Evolutionary conservation across 495 filamentous ascomycete species (phyloP).

Genomic region (Neurospora pannonica): DNA sequence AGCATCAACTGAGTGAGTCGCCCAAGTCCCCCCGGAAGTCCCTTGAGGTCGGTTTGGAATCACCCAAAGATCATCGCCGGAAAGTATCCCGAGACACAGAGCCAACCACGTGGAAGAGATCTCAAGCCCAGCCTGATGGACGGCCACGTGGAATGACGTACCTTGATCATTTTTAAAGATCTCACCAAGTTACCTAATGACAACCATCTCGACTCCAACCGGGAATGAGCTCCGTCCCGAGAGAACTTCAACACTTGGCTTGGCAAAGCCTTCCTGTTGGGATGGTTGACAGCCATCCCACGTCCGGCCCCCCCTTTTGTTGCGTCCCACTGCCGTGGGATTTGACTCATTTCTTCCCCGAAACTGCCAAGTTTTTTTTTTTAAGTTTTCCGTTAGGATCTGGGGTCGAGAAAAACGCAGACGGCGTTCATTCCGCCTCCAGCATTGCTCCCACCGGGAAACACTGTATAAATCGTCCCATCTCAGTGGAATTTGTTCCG

Average conservation of each 20-base stretch:
- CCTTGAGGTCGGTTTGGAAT: background rate
- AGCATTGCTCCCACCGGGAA: background rate
- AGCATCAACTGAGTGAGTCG: background rate
- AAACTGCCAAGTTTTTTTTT: background rate
- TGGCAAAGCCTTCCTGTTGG: background rate
- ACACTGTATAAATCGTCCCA: background rate
- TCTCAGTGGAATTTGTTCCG: background rate
- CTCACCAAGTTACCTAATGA: background rate
- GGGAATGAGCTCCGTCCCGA: background rate
- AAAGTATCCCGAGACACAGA: background rate
- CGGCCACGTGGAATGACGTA: background rate
- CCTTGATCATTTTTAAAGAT: background rate
- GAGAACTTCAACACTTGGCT: background rate
- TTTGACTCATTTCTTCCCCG: background rate
- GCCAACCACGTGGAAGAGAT: background rate
- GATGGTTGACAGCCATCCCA: background rate
- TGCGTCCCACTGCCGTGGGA: background rate
- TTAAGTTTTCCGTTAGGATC: background rate
- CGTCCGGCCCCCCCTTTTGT: background rate
- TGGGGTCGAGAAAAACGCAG: background rate
- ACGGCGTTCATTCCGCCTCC: background rate
- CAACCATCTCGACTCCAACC: background rate
- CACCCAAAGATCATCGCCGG: background rate
- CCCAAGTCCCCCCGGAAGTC: background rate
- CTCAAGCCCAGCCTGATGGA: background rate